Evolutionary conservation across 192 early-diverging fungal species (phyloP), one percentile per base, ranked within the genome.

Genomic region (Backusella liffmaniae): DNA sequence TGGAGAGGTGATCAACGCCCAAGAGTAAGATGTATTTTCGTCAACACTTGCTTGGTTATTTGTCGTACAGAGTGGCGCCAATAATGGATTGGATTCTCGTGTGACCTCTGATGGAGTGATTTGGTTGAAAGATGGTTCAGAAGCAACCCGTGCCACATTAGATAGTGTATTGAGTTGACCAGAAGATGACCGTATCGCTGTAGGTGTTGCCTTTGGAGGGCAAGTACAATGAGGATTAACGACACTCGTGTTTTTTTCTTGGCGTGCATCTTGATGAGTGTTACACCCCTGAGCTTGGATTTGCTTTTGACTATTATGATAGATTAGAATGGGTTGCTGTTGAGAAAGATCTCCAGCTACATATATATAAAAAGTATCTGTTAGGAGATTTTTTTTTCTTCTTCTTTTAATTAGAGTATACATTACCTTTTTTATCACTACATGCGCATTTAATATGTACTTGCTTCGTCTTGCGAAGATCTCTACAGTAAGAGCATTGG

Each of bases 371-470:
- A 32, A 37, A n/a, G 32, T 51, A 30, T 65, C 23, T 9, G 65
- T 62, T 74, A 66, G 65, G 56, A 74, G 39, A 65, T 23, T 26
- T 4, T 69, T n/a, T 36, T 21, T 70, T 23, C 34, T 67, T 68
- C n/a, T 62, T 62, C 26, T 29, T 67, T 18, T 35, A 35, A 37
- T 67, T 36, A 68, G 42, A 44, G 15, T 70, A 70, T 46, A 44
- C 44, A 44, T 71, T 71, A 44, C 70, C 70, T 49, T 71, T 71
- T 49, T 70, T 72, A 46, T 80, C 79, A n/a, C 79, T 73, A 77
- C 91, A 92, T 37, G 85, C 73, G 39, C 91, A 92, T 77, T 89
- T 89, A 21, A 88, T 86, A 56, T 89, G 89, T 18, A 86, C 83
- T 77, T 91, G 88, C 65, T 88, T 86, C 4, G 88, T 85, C 59